Percentiles rank a stretch among this genome's conserved stretches.
phyloP scores from a whole-genome alignment of 2,329 filamentous ascomycete genomes.

The Colletotrichum liriopes region DNA sequence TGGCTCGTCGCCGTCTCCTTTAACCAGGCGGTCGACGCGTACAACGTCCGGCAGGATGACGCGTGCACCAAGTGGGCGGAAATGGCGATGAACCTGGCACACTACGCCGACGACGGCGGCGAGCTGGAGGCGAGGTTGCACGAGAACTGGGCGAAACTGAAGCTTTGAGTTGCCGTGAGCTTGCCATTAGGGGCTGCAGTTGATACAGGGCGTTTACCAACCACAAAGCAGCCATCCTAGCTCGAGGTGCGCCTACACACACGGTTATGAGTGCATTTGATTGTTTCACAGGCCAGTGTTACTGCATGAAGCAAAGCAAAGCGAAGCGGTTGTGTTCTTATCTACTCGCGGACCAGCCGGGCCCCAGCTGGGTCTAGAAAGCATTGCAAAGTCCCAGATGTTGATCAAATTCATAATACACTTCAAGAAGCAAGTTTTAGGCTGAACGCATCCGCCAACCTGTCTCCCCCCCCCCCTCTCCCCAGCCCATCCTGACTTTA shows the following conservation, averaged over 20 bases:
- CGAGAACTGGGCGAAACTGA: slow-evolving; percentile 19
- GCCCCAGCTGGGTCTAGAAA: background rate
- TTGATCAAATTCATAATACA: no score
- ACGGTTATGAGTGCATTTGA: no score
- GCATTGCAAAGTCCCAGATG: background rate
- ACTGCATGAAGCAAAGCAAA: background rate
- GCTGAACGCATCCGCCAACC: background rate
- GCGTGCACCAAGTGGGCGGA: slow-evolving; percentile 74
- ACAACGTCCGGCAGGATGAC: slow-evolving; percentile 68
- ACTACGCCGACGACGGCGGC: slow-evolving; percentile 70
- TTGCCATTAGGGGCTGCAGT: background rate
- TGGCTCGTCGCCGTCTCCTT: slow-evolving; percentile 81
- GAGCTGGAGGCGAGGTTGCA: slow-evolving; percentile 49
- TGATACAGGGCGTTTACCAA: background rate
- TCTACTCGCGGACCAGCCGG: background rate
- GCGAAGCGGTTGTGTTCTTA: background rate
- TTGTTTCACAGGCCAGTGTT: no score
- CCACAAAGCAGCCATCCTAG: background rate
- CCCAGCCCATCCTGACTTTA: background rate
- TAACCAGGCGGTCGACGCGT: slow-evolving; percentile 80
- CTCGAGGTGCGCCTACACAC: no score
- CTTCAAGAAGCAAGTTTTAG: background rate
- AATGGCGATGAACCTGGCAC: slow-evolving; percentile 74
- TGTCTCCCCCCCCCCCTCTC: no score
- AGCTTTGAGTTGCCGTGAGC: slow-evolving; percentile 20